Base-by-base conservation (phyloP, 441 rosid genomes). In the Croton setiger region DNA sequence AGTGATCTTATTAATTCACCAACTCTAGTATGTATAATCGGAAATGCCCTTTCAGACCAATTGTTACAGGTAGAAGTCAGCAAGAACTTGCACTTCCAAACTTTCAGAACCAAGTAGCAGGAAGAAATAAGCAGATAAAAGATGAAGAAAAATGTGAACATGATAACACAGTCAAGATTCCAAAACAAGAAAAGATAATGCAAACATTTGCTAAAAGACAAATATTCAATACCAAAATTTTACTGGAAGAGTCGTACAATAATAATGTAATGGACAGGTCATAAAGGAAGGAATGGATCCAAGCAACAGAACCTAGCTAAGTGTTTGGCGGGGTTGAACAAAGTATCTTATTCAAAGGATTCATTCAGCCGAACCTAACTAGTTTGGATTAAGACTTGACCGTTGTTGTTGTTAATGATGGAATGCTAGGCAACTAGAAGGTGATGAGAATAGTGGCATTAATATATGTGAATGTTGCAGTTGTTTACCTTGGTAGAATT, bases 1-100 rank as follows among this genome's bases (percentile, higher is more conserved):
- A 39, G 33, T 36, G 17, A 60, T 60, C 41, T 60, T 60, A 60
- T 14, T 9, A 60, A 39, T 39, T 18, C 64, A 60, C 64, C 49
- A 60, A 12, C 31, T 60, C 27, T 8, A 2, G 13, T 2, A 36
- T 37, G 1, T 51, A 51, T 23, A n/a, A n/a, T 51, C 23, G n/a
- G 13, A 13, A 6, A 60, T n/a, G n/a, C n/a, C 10, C 45, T 18
- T 18, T 60, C 10, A 17, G 27, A 52, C 31, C 23, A 33, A 35
- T 21, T 31, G 58, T 49, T 49, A 49, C 18, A n/a, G n/a, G n/a
- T 10, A 33, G 15, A 64, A 47, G 27, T 9, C 55, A 31, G 43
- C 55, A 31, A 47, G 41, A 64, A 35, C 15, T 47, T 27, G n/a
- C 48, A 64, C 56, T 35, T 53, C 60, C 37, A 52, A 35, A 39